Conservation (phyloP, 805 yeast species). For the Sugiyamaella smithiae region DNA sequence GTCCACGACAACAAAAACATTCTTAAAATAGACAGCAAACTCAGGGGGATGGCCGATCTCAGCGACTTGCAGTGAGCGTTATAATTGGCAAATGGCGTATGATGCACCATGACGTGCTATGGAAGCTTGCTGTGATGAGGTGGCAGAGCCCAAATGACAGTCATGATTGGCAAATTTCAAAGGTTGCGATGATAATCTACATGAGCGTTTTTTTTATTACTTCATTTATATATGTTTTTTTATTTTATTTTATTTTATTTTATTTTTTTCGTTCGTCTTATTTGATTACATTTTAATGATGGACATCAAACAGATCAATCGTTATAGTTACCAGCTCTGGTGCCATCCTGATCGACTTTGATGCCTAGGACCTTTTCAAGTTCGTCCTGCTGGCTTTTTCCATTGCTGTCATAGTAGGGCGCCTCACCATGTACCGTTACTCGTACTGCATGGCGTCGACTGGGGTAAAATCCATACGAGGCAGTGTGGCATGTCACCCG, state of each 20-base stretch:
- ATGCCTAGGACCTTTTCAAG: slow-evolving; percentile 29
- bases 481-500: slow-evolving; percentile 65
- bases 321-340: slow-evolving; percentile 32
- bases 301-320: too few species aligned
- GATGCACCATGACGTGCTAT: neutral
- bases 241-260: too few species aligned
- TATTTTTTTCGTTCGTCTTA: too few species aligned
- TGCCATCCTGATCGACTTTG: slow-evolving; percentile 30
- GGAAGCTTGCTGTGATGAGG: too few species aligned
- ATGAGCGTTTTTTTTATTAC: too few species aligned
- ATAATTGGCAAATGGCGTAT: neutral
- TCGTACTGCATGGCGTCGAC: slow-evolving; percentile 68
- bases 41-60: slow-evolving; percentile 5
- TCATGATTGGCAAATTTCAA: too few species aligned
- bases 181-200: too few species aligned
- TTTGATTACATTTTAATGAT: too few species aligned
- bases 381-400: slow-evolving; percentile 27
- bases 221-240: too few species aligned
- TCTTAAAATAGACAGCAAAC: slow-evolving; percentile 7
- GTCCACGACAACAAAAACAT: neutral
- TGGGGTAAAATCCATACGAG: slow-evolving; percentile 68
- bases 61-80: neutral
- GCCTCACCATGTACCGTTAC: slow-evolving; percentile 72
- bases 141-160: too few species aligned
- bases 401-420: slow-evolving; percentile 40